These are phyloP conservation scores for Carex pumila DNA, from an alignment of 176 grass and related monocot genomes.

Conservation along the genomic window DNA sequence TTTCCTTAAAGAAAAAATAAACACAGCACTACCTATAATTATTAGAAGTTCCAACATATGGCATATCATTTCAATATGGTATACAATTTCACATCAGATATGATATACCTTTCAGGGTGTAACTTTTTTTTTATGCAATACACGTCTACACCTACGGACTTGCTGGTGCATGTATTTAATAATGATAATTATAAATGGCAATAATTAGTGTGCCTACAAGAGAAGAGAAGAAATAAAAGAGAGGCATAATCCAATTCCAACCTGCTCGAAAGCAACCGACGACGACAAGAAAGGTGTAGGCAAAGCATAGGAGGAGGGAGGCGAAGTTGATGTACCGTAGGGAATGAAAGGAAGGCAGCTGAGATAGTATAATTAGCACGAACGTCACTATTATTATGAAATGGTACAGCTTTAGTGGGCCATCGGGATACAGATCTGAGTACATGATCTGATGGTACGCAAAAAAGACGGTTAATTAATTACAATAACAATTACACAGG, in stretches of 20 bases:
- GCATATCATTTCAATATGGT: background rate
- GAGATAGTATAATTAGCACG: constrained; percentile 76
- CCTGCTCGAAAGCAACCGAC: constrained; percentile 81
- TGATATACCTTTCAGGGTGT: background rate
- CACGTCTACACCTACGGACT: background rate
- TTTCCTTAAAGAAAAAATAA: background rate
- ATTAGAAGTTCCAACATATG: background rate
- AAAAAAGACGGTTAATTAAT: background rate
- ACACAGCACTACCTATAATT: background rate
- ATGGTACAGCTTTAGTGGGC: constrained; percentile 74
- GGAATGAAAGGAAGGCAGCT: constrained; percentile 91
- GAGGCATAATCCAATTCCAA: constrained; percentile 20
- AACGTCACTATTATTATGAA: constrained; percentile 79
- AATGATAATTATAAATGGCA: background rate
- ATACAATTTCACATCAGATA: background rate
- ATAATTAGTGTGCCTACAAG: background rate
- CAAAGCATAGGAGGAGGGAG: constrained; percentile 66
- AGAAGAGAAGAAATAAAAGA: background rate
- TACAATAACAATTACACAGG: background rate
- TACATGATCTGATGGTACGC: constrained; percentile 67
- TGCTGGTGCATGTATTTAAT: background rate
- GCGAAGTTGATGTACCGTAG: constrained; percentile 82
- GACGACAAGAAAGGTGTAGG: constrained; percentile 67
- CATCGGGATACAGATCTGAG: constrained; percentile 54
- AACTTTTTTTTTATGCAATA: background rate